These are phyloP conservation scores for Ascochyta clinopodiicola DNA, from an alignment of 2,329 filamentous ascomycete genomes.

Conservation along the genomic window DNA sequence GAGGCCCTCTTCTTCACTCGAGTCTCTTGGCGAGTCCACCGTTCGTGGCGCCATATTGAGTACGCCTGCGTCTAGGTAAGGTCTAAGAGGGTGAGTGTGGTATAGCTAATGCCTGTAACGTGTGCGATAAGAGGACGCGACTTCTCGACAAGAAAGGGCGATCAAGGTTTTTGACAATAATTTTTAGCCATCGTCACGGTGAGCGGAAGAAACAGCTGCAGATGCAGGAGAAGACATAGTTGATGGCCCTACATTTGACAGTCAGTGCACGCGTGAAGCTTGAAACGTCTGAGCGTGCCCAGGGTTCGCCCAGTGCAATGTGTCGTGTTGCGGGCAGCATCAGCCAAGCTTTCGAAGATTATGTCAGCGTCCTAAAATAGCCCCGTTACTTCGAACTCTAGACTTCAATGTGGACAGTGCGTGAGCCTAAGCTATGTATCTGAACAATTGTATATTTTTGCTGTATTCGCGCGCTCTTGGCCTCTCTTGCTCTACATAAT, in stretches of 20 bases:
- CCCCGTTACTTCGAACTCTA: too few relatives aligned
- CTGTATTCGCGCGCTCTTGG: too few relatives aligned
- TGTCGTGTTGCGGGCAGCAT: constrained; percentile 5
- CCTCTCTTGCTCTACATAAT: too few relatives aligned
- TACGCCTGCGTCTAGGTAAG: background rate
- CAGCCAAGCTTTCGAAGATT: background rate
- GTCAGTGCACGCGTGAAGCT: constrained; percentile 13
- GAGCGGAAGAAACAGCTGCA: background rate
- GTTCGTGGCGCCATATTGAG: constrained; percentile 16
- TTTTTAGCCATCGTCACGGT: background rate
- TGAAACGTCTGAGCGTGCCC: constrained; percentile 6
- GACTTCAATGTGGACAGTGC: too few relatives aligned
- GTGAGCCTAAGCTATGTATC: too few relatives aligned
- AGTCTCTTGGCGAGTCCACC: constrained; percentile 17
- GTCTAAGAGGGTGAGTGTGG: background rate
- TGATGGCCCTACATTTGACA: background rate
- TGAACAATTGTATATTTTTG: too few relatives aligned
- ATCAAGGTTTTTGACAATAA: background rate
- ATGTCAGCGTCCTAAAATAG: background rate
- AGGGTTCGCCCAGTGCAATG: constrained; percentile 7
- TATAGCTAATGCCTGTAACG: background rate
- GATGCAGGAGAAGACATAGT: constrained; percentile 1
- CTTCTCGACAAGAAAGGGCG: background rate
- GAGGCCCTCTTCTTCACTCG: constrained; percentile 26
- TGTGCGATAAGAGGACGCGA: background rate